phyloP scores from a whole-genome alignment of 305 asterid genomes.

The Caryopteris hybrid region DNA sequence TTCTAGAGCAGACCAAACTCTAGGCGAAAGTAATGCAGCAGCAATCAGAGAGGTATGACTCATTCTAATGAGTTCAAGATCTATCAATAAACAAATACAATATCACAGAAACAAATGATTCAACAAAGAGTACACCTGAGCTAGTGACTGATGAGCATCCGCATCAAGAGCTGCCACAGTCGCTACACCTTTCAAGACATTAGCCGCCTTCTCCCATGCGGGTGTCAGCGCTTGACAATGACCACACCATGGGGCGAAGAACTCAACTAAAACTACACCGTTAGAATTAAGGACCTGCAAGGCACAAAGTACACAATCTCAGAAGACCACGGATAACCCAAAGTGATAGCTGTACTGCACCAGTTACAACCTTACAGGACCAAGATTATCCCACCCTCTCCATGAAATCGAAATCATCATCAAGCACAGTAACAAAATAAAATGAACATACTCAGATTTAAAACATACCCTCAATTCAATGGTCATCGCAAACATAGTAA shows the following conservation, averaged over 20 bases:
- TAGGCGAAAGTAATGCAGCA: not conserved
- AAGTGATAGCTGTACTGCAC: not conserved
- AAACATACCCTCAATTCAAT: not conserved
- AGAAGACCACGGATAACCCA: not conserved
- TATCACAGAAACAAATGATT: not conserved
- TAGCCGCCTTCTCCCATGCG: constrained; percentile 87
- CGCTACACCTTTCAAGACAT: constrained; percentile 80
- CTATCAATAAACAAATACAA: not conserved
- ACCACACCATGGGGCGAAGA: constrained; percentile 98
- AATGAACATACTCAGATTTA: not conserved
- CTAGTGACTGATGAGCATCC: constrained; percentile 85
- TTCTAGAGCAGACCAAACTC: not conserved
- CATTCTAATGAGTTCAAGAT: not conserved
- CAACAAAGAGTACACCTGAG: constrained; percentile 54
- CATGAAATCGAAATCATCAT: not conserved
- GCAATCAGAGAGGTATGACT: not conserved
- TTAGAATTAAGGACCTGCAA: constrained; percentile 84
- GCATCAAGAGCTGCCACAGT: constrained; percentile 96
- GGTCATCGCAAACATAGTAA: not conserved
- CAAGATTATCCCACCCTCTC: not conserved
- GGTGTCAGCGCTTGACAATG: constrained; percentile 93
- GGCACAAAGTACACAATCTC: not conserved
- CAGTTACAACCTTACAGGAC: not conserved
- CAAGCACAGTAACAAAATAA: constrained; percentile 6
- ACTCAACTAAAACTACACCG: constrained; percentile 85